Conservation (phyloP, 768 basidiomycete genomes). For the Mycena venus region DNA sequence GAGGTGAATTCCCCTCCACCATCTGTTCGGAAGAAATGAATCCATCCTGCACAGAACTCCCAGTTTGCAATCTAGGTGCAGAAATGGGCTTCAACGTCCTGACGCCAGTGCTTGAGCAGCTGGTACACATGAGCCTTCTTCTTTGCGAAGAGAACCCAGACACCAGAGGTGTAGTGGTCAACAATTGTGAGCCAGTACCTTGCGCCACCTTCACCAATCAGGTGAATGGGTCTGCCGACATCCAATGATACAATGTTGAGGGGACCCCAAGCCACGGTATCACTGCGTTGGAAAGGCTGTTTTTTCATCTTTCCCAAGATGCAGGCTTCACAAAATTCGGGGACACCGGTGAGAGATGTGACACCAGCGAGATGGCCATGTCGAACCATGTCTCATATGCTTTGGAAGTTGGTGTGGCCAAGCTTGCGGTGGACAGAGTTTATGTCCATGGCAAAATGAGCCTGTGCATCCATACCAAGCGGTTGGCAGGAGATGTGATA, state of each 20-base stretch:
- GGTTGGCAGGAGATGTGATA: conserved; percentile 19
- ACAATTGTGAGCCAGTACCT: conserved; percentile 32
- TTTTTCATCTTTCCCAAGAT: conserved; percentile 34
- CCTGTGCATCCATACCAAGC: neutral
- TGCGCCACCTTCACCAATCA: conserved; percentile 1
- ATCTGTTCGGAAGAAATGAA: no score
- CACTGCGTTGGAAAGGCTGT: conserved; percentile 11
- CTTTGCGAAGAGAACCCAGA: neutral
- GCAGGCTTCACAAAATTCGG: conserved; percentile 36
- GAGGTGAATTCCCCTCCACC: no score
- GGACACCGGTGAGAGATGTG: conserved; percentile 20
- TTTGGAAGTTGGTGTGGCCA: neutral
- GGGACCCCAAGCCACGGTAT: neutral
- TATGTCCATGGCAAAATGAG: conserved; percentile 23
- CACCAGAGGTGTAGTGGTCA: conserved; percentile 24
- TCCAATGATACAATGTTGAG: conserved; percentile 31
- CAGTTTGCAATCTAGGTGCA: no score
- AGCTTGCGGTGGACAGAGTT: neutral
- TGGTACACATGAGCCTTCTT: neutral
- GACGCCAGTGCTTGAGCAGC: neutral
- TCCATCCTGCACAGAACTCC: no score
- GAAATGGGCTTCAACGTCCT: no score
- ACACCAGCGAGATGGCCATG: conserved; percentile 21
- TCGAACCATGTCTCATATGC: conserved; percentile 19
- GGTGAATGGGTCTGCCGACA: conserved; percentile 33